Evolutionary conservation across 2,329 filamentous ascomycete genomes (phyloP), one percentile per base, ranked within the genome.

Genomic region (Colletotrichum liriopes): DNA sequence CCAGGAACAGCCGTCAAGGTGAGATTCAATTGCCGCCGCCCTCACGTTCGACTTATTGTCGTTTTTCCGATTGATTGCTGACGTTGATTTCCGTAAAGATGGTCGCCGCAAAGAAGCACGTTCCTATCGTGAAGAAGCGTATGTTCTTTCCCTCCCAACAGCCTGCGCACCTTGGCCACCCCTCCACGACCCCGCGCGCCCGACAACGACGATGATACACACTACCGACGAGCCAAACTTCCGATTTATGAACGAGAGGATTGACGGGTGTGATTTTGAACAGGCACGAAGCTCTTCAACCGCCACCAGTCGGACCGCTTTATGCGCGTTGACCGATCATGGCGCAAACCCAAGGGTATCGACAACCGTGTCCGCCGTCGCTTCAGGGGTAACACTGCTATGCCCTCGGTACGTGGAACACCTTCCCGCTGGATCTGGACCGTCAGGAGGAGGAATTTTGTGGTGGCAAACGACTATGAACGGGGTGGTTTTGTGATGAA

Each of bases 271-370:
- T 77, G 73, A 47, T 63, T 79, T 79, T 84, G 18, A 59, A 84
- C 82, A 97, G 94, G 93, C 91, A 95, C 93, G 84, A 94, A 95
- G 91, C 91, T 90, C 89, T 99, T 98, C 93, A 92, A 91, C 88
- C 94, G 96, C 86, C 96, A 99, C 90, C 96, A 99, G 92, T 94
- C 91, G 87, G 96, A 98, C 88, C 93, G 93, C 85, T 99, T 97
- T 91, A 98, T 92, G 89, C 93, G 96, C 85, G 92, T 98, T 80
- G 92, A 90, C 84, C 85, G 93, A 79, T 93, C 91, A 91, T 99
- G 96, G 96, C 93, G 96, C 89, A 99, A 98, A 92, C 96, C 96
- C 80, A 99, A 99, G 94, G 96, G 96, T 94, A 99, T 99, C 87
- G 96, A 99, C 89, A 97, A 95, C 90, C 90, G 94, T 83, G 96